Conservation (phyloP, 108 stramenopile genomes). For the Nitzschia sp. region DNA sequence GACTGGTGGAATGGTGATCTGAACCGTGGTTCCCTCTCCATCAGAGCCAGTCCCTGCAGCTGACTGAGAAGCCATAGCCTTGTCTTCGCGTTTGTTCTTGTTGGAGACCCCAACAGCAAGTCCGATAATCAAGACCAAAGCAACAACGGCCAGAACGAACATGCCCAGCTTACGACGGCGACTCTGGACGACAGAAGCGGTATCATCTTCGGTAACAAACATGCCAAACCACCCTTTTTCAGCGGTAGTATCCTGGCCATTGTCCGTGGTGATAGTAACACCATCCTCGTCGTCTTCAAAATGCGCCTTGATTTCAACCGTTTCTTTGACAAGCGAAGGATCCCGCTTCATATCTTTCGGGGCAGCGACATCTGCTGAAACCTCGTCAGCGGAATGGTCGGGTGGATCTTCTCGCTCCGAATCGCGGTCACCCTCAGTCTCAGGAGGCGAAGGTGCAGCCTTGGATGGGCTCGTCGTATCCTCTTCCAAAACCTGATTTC, state of each 20-base stretch:
- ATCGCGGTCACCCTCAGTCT: background rate
- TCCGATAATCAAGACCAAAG: background rate
- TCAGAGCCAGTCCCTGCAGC: background rate
- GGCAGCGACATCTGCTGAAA: background rate
- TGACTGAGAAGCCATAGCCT: background rate
- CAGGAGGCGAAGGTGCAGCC: background rate
- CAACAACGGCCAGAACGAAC: background rate
- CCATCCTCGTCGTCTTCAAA: slow-evolving; percentile 11
- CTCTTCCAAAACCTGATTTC: background rate
- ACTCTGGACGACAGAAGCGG: background rate
- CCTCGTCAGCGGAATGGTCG: background rate
- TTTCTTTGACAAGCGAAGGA: background rate
- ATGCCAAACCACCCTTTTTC: background rate
- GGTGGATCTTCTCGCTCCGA: background rate
- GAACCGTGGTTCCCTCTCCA: background rate
- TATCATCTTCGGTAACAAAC: background rate
- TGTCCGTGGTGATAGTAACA: background rate
- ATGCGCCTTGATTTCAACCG: slow-evolving; percentile 6
- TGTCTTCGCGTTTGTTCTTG: background rate
- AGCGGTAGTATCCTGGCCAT: background rate
- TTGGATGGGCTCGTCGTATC: background rate
- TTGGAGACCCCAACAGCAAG: background rate
- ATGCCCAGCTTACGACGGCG: background rate
- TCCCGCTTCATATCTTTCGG: background rate
- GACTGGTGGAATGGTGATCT: no score